These are phyloP conservation scores for Amphichorda felina DNA, from an alignment of 2,329 filamentous ascomycete species.

Conservation along the genomic window DNA sequence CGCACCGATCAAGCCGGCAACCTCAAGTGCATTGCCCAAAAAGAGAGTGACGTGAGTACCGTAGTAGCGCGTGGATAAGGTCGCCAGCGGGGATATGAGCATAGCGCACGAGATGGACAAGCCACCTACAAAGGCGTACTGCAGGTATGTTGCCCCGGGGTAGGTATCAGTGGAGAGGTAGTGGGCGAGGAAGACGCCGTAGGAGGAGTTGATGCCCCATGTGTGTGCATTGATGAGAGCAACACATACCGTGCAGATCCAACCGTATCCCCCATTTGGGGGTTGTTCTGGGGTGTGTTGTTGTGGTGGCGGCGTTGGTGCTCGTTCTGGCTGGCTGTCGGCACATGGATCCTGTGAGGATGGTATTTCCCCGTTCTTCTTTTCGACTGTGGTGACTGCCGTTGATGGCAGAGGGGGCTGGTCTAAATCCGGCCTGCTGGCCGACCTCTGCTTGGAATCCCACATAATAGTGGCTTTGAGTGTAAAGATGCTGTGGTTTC, in stretches of 20 bases:
- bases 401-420: too few relatives aligned
- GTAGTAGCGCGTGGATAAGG: slow-evolving; percentile 12
- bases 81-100: slow-evolving; percentile 26
- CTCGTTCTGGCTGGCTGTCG: too few relatives aligned
- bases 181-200: slow-evolving; percentile 42
- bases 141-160: slow-evolving; percentile 31
- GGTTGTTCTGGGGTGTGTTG: neutral
- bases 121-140: slow-evolving; percentile 49
- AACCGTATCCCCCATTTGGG: slow-evolving; percentile 1
- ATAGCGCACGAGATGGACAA: slow-evolving; percentile 35
- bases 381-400: too few relatives aligned
- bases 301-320: too few relatives aligned
- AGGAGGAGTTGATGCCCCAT: slow-evolving; percentile 29
- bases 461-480: too few relatives aligned
- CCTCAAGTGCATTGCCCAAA: slow-evolving; percentile 39
- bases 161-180: slow-evolving; percentile 36
- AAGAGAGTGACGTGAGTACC: slow-evolving; percentile 27
- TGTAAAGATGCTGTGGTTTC: too few relatives aligned
- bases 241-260: neutral
- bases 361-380: too few relatives aligned
- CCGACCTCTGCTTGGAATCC: too few relatives aligned
- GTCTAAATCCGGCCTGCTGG: too few relatives aligned
- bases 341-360: too few relatives aligned
- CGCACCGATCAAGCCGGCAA: slow-evolving; percentile 37
- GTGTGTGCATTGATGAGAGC: slow-evolving; percentile 1